Conservation (phyloP, 2,329 filamentous ascomycete species). For the Fusarium buharicum region DNA sequence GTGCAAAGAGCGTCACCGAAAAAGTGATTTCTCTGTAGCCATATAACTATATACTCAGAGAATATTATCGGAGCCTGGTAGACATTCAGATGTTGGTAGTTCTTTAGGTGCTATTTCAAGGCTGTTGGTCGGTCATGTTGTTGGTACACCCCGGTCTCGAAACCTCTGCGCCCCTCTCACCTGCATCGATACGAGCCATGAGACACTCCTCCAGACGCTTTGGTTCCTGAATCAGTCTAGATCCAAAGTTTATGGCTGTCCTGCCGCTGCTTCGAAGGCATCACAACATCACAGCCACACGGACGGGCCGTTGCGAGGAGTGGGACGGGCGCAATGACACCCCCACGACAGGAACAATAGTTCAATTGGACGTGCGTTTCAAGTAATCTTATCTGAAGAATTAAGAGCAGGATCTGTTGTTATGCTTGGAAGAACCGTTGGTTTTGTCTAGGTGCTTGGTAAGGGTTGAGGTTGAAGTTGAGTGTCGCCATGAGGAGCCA, state of each 20-base stretch:
- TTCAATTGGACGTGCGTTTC: too few species aligned
- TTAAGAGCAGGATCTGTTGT: too few species aligned
- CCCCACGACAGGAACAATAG: too few species aligned
- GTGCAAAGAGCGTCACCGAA: not conserved
- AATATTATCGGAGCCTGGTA: not conserved
- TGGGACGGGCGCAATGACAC: constrained; percentile 2
- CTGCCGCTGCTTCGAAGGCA: not conserved
- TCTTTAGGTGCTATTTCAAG: not conserved
- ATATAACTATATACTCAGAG: not conserved
- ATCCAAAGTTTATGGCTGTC: not conserved
- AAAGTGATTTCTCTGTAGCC: not conserved
- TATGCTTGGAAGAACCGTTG: too few species aligned
- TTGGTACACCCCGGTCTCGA: constrained; percentile 27
- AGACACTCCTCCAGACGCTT: constrained; percentile 6
- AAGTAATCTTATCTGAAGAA: too few species aligned
- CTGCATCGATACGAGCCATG: constrained; percentile 11
- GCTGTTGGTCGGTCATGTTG: constrained; percentile 12
- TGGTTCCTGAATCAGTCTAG: not conserved
- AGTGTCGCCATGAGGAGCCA: too few species aligned
- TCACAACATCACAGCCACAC: constrained; percentile 15
- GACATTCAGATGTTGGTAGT: not conserved
- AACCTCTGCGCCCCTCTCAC: constrained; percentile 29
- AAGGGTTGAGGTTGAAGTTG: too few species aligned
- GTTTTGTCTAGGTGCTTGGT: too few species aligned
- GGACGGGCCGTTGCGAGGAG: constrained; percentile 26